Base-by-base conservation (phyloP, 805 yeast genomes). In the Metschnikowia arizonensis region DNA sequence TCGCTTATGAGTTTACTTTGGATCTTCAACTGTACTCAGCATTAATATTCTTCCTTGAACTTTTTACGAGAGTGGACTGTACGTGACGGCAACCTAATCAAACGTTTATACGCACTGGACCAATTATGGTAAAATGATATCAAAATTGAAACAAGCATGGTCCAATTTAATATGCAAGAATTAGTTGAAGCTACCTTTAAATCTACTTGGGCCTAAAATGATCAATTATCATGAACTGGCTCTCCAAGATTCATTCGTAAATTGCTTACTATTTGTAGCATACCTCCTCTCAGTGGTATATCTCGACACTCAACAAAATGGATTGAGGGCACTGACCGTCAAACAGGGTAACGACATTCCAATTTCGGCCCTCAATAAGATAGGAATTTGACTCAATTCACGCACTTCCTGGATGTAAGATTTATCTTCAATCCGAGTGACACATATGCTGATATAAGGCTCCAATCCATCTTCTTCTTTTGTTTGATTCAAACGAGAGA, bases 281-380 rank as follows among this genome's bases (percentile, higher is more conserved):
- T n/a, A n/a, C n/a, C n/a, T n/a, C n/a, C n/a, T n/a, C 26, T 21
- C 25, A 24, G 14, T 21, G 18, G 17, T 21, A 17, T 4, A 21
- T n/a, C 17, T n/a, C 9, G n/a, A 9, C 12, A 3, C 33, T 41
- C 32, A 48, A 10, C 68, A 68, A 62, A 90, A 91, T 26, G 99
- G 99, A 58, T 91, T 91, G 59, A 90, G 72, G 6, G 91, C 85
- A 57, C 96, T 78, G 12, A 93, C 96, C 3, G 97, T 88, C 56
- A 91, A 75, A 63, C 97, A 91, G 14, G 99, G 99, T 44, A 91
- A 73, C 2, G 97, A 91, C 90, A 88, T 88, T 41, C 97, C 97
- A 42, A 89, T 80, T 62, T 90, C 98, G 0, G 97, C 88, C 57
- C 97, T 76, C 52, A 93, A 72, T 49, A 91, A 70, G 26, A 91